Evolutionary conservation across 768 basidiomycete species (phyloP).

Genomic region (Clathrus columnatus): DNA sequence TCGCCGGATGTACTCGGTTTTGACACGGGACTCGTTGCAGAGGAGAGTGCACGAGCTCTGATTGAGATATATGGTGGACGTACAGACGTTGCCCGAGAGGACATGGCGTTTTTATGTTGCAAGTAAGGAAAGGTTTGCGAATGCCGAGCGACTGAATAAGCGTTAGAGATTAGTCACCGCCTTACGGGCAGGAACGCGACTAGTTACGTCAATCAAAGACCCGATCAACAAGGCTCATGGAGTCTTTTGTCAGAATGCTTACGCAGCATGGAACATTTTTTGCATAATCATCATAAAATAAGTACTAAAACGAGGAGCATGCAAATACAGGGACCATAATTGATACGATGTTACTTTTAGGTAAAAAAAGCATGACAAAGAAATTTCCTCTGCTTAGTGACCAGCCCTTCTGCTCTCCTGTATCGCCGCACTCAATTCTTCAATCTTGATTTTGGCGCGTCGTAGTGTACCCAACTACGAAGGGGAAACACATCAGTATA

Average conservation of each 20-base stretch:
- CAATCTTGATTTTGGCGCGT: slow-evolving; percentile 97
- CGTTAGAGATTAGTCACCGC: background rate
- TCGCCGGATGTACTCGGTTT: background rate
- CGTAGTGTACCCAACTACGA: slow-evolving; percentile 89
- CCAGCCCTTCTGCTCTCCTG: slow-evolving; percentile 80
- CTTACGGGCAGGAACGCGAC: background rate
- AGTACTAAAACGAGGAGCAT: background rate
- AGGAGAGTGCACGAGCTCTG: slow-evolving; percentile 6
- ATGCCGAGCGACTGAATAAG: background rate
- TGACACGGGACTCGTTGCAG: background rate
- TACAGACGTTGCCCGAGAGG: slow-evolving; percentile 5
- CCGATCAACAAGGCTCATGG: background rate
- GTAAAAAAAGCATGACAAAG: background rate
- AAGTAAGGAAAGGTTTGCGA: background rate
- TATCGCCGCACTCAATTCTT: slow-evolving; percentile 88
- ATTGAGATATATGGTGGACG: slow-evolving; percentile 7
- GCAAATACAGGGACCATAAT: background rate
- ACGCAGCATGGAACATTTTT: background rate
- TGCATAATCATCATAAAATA: background rate
- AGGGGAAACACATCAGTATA: background rate
- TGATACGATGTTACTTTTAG: background rate
- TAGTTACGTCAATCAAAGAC: background rate
- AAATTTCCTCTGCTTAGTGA: slow-evolving; percentile 26
- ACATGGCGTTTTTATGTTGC: slow-evolving; percentile 3
- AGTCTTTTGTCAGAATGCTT: too few species aligned